Percentiles rank a stretch among this genome's conserved stretches.
These are phyloP conservation scores for Stereocaulon alpinum DNA, from an alignment of 495 filamentous ascomycete genomes.

Conservation along the genomic window DNA sequence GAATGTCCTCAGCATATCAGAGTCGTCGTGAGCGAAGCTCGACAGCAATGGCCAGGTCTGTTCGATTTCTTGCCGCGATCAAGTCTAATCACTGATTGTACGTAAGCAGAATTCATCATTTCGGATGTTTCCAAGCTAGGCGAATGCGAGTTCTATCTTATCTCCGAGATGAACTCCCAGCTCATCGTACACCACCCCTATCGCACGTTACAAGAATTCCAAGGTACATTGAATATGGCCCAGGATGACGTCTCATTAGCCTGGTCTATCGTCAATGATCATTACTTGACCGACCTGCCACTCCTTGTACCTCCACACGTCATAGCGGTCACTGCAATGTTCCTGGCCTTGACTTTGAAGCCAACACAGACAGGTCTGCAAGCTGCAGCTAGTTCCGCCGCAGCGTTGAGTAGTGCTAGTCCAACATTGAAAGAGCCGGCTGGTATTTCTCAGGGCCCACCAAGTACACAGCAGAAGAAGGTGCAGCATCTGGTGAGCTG, in stretches of 20 bases:
- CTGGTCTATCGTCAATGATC: conserved; percentile 88
- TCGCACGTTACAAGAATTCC: conserved; percentile 67
- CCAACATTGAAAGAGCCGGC: conserved; percentile 19
- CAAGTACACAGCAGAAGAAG: conserved; percentile 37
- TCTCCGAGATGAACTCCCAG: conserved; percentile 89
- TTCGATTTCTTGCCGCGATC: neutral
- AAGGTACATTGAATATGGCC: conserved; percentile 51
- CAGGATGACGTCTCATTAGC: conserved; percentile 71
- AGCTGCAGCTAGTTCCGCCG: conserved; percentile 25
- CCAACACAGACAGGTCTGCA: conserved; percentile 40
- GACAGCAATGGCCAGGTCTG: conserved; percentile 74
- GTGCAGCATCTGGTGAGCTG: conserved; percentile 70
- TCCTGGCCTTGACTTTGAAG: conserved; percentile 72
- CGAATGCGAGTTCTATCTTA: conserved; percentile 93
- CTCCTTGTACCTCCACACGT: conserved; percentile 81
- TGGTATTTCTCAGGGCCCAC: conserved; percentile 8
- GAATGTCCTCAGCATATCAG: conserved; percentile 95
- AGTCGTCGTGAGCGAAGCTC: conserved; percentile 72
- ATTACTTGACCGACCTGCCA: conserved; percentile 88
- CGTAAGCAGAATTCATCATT: conserved; percentile 56
- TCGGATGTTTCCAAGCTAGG: conserved; percentile 80
- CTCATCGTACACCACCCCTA: conserved; percentile 98
- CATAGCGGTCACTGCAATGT: conserved; percentile 81
- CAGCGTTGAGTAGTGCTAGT: conserved; percentile 29
- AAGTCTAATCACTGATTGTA: conserved; percentile 12